phyloP scores from a whole-genome alignment of 2,329 filamentous ascomycete species.

The Trichophyton benhamiae region DNA sequence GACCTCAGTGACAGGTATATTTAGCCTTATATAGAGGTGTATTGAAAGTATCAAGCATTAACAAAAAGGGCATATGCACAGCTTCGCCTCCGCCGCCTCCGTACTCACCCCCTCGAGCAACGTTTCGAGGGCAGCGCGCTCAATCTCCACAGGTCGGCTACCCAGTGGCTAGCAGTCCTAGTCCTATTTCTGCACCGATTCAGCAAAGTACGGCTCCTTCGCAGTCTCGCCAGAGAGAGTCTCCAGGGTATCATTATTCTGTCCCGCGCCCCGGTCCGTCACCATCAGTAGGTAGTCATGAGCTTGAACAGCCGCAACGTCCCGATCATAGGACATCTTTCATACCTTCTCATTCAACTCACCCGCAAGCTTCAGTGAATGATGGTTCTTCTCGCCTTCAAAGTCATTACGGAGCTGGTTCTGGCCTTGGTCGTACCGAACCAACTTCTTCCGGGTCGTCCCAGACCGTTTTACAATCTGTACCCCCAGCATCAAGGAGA shows the following conservation, averaged over 20 bases:
- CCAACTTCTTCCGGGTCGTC: background rate
- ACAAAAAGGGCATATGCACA: constrained; percentile 4
- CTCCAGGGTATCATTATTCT: background rate
- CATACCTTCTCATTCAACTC: background rate
- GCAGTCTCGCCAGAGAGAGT: background rate
- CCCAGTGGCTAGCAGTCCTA: background rate
- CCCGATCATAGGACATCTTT: background rate
- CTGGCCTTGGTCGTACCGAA: background rate
- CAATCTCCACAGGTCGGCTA: constrained; percentile 8
- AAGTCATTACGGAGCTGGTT: background rate
- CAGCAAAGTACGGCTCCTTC: background rate
- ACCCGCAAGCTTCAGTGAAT: background rate
- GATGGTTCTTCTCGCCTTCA: background rate
- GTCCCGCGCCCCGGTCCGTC: background rate
- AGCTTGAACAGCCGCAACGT: background rate
- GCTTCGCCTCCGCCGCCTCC: constrained; percentile 17
- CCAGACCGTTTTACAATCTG: background rate
- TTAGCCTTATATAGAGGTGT: background rate
- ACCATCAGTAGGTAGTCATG: background rate
- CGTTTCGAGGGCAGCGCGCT: background rate
- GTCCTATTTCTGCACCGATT: constrained; percentile 6
- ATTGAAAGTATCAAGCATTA: background rate
- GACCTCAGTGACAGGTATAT: constrained; percentile 10
- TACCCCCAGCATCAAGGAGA: constrained; percentile 31
- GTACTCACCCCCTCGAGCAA: constrained; percentile 13